These are phyloP conservation scores for Rhizopogon vinicolor DNA, from an alignment of 768 basidiomycete species.

Conservation along the genomic window DNA sequence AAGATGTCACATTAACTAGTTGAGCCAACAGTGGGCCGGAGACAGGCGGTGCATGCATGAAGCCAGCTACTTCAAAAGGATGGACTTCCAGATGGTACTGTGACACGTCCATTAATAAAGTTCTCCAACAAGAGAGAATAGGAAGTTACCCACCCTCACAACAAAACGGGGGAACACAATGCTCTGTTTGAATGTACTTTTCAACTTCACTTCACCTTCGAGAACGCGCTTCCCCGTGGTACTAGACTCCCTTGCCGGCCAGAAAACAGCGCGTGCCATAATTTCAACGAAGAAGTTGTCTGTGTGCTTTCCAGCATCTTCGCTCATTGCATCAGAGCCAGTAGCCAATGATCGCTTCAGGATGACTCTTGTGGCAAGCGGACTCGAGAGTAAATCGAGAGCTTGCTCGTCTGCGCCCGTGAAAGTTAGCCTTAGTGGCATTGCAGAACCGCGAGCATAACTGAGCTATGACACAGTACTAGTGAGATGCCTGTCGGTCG, in stretches of 20 bases:
- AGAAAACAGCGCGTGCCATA: conserved; percentile 45
- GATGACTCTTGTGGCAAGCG: conserved; percentile 35
- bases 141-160: conserved; percentile 35
- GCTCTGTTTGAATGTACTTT: conserved; percentile 37
- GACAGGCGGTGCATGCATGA: conserved; percentile 22
- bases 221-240: conserved; percentile 31
- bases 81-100: conserved; percentile 44
- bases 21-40: conserved; percentile 33
- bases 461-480: conserved; percentile 31
- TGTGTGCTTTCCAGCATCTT: conserved; percentile 31
- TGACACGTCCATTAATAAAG: background rate
- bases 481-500: background rate
- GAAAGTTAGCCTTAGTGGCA: conserved; percentile 48
- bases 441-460: conserved; percentile 45
- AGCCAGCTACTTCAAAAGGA: conserved; percentile 40
- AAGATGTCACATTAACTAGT: conserved; percentile 34
- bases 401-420: conserved; percentile 40
- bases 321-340: conserved; percentile 43
- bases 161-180: conserved; percentile 42
- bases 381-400: conserved; percentile 43
- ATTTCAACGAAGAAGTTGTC: conserved; percentile 42
- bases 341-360: conserved; percentile 45
- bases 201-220: conserved; percentile 49
- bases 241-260: conserved; percentile 27
- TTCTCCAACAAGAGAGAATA: background rate